Evolutionary conservation across 495 filamentous ascomycete genomes (phyloP).

Genomic region (Podospora tetraspora): DNA sequence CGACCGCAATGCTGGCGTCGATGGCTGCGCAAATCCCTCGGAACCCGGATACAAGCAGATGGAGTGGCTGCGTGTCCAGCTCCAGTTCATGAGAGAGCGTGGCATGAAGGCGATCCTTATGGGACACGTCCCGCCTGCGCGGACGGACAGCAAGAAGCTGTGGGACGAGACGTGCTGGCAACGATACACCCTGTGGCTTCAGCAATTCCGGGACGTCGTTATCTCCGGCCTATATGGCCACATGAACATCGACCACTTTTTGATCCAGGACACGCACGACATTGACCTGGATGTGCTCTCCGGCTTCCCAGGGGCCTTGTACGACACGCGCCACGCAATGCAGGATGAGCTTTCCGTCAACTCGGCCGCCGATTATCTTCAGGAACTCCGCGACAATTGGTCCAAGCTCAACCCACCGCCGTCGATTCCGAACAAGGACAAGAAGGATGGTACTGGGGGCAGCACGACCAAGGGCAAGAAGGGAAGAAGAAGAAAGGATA

Average conservation of each 20-base stretch:
- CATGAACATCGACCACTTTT: conserved; percentile 98
- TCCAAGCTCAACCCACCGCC: conserved; percentile 61
- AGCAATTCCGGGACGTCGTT: conserved; percentile 86
- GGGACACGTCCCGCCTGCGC: conserved; percentile 88
- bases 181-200: conserved; percentile 87
- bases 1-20: conserved; percentile 82
- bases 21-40: conserved; percentile 70
- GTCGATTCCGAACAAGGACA: conserved; percentile 34
- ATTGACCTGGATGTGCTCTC: conserved; percentile 53
- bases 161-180: conserved; percentile 98
- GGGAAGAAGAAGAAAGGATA: conserved; percentile 39
- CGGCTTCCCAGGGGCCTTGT: conserved; percentile 35
- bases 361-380: conserved; percentile 71
- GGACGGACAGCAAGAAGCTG: conserved; percentile 70
- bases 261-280: conserved; percentile 80
- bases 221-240: conserved; percentile 78
- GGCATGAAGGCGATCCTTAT: conserved; percentile 93
- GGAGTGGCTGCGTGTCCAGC: conserved; percentile 92
- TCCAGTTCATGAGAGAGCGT: conserved; percentile 72
- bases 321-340: conserved; percentile 30
- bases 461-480: conserved; percentile 27
- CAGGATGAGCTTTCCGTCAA: conserved; percentile 55
- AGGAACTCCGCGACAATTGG: conserved; percentile 73
- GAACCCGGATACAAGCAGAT: conserved; percentile 92
- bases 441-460: conserved; percentile 38